These are phyloP conservation scores for Globisporangium cederbergense DNA, from an alignment of 352 stramenopile genomes.

Conservation along the genomic window DNA sequence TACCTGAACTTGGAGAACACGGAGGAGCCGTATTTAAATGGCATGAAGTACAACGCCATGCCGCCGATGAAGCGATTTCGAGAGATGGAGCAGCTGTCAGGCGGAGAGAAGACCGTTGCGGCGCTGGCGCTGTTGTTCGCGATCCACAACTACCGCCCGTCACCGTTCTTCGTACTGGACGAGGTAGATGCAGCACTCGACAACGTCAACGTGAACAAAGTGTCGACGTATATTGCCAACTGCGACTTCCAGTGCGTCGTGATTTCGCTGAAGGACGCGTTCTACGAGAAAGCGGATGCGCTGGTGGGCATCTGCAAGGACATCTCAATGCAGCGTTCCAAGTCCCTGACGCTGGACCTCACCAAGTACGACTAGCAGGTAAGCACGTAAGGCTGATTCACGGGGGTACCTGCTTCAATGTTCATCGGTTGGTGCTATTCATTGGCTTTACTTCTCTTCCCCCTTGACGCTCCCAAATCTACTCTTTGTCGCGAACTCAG, in stretches of 20 bases:
- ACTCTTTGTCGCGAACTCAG: slow-evolving; percentile 48
- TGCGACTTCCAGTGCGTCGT: slow-evolving; percentile 97
- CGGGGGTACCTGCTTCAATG: no score
- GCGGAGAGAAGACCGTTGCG: slow-evolving; percentile 98
- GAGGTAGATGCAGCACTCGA: slow-evolving; percentile 99
- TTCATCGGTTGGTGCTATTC: no score
- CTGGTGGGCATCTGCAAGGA: slow-evolving; percentile 92
- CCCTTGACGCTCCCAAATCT: slow-evolving; percentile 31
- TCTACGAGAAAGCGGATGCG: slow-evolving; percentile 94
- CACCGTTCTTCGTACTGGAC: slow-evolving; percentile 99
- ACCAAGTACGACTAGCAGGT: slow-evolving; percentile 49
- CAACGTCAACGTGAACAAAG: slow-evolving; percentile 99
- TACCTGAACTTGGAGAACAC: slow-evolving; percentile 85
- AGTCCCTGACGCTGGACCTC: slow-evolving; percentile 79
- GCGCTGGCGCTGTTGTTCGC: slow-evolving; percentile 98
- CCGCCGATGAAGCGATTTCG: slow-evolving; percentile 99
- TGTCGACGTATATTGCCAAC: slow-evolving; percentile 96
- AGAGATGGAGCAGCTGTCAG: slow-evolving; percentile 98
- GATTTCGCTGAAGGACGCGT: slow-evolving; percentile 98
- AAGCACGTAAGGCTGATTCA: no score
- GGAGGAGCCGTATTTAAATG: slow-evolving; percentile 96
- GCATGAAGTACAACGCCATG: slow-evolving; percentile 99
- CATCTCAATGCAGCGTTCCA: slow-evolving; percentile 65
- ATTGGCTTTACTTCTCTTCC: background rate
- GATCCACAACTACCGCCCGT: slow-evolving; percentile 96